Evolutionary conservation across 148 eudicot genomes (phyloP).

Genomic region (Beta vulgaris): DNA sequence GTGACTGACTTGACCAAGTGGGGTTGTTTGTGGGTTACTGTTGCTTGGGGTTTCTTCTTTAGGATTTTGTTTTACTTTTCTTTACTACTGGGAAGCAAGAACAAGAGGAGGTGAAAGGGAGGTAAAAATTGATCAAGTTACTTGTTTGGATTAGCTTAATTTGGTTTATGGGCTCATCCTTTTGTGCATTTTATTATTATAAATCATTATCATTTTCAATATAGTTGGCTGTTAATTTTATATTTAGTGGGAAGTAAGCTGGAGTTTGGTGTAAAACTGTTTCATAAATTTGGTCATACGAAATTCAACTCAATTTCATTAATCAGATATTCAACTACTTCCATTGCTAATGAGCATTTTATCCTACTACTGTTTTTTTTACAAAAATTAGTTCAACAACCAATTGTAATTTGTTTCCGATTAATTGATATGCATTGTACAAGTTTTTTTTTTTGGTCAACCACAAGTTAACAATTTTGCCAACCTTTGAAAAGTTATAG

Average conservation of each 20-base stretch:
- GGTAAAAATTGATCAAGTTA: neutral
- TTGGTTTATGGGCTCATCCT: too few species aligned
- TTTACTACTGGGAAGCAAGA: conserved; percentile 70
- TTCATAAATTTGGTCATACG: conserved; percentile 13
- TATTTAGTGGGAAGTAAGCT: conserved; percentile 16
- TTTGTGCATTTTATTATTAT: neutral
- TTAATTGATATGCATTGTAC: too few species aligned
- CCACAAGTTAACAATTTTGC: conserved; percentile 4
- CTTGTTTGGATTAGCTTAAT: conserved; percentile 1
- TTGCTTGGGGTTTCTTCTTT: conserved; percentile 93
- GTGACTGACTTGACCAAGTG: conserved; percentile 65
- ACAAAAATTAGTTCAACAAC: too few species aligned
- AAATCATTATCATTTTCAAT: neutral
- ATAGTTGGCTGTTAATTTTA: neutral
- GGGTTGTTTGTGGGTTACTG: conserved; percentile 66
- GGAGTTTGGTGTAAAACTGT: conserved; percentile 29
- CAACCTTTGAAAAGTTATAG: neutral
- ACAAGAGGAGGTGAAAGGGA: conserved; percentile 59
- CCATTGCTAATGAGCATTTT: too few species aligned
- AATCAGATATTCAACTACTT: conserved; percentile 26
- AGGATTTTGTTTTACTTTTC: conserved; percentile 68
- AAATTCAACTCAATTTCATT: conserved; percentile 2
- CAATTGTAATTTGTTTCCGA: neutral
- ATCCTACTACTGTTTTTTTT: too few species aligned
- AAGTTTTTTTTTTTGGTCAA: conserved; percentile 9